Conservation (phyloP, 208 protist genomes). For the Wallacemonas sp. region DNA sequence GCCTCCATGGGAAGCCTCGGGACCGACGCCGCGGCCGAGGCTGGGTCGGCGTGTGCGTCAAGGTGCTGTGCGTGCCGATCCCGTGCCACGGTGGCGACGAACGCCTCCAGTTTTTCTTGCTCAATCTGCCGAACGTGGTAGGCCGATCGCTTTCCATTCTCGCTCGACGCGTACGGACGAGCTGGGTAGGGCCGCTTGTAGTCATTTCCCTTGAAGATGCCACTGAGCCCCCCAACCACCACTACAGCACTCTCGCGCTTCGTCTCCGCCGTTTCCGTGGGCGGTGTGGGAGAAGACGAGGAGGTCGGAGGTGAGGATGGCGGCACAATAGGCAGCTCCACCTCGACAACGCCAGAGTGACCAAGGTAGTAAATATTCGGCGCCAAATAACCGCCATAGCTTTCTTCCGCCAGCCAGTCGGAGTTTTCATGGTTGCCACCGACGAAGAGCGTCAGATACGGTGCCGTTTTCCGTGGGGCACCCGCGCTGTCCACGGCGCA, state of each 20-base stretch:
- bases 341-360: constrained; percentile 90
- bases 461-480: constrained; percentile 57
- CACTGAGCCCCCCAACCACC: constrained; percentile 59
- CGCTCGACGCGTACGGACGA: constrained; percentile 53
- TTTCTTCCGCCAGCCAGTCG: constrained; percentile 94
- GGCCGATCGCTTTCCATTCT: constrained; percentile 65
- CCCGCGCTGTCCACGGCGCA: constrained; percentile 49
- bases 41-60: constrained; percentile 1
- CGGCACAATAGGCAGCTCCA: constrained; percentile 64
- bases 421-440: constrained; percentile 99
- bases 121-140: constrained; percentile 91
- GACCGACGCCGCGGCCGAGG: constrained; percentile 1
- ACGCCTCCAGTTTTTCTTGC: constrained; percentile 76
- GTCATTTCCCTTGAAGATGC: constrained; percentile 89
- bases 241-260: background rate
- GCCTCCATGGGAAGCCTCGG: background rate
- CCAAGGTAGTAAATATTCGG: constrained; percentile 99
- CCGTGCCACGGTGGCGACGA: constrained; percentile 28
- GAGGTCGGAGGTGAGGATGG: background rate
- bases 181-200: constrained; percentile 75
- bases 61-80: background rate
- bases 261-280: background rate
- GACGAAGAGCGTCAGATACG: constrained; percentile 98
- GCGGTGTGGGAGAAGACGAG: no score
- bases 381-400: constrained; percentile 96